phyloP scores from a whole-genome alignment of 1,284 basidiomycete species.

The Boletellus deceptivus region DNA sequence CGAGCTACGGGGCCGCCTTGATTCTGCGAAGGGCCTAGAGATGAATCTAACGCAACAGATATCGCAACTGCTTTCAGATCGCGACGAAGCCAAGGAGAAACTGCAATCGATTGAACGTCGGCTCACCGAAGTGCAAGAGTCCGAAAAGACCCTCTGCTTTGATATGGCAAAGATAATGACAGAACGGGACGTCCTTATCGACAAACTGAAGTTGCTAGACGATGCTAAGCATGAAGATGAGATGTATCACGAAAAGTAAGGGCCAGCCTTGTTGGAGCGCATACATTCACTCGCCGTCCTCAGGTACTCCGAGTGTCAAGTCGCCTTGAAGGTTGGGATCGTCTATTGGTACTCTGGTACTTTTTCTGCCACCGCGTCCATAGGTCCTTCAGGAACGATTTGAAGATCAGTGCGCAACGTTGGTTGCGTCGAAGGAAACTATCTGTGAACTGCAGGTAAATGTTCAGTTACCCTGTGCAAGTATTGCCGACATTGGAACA shows the following conservation, averaged over 20 bases:
- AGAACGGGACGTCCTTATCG: conserved; percentile 20
- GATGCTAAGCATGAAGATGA: conserved; percentile 21
- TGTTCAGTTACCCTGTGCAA: neutral
- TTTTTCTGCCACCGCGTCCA: neutral
- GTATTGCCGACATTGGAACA: conserved; percentile 1
- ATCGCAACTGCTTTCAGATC: conserved; percentile 25
- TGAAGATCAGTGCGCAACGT: conserved; percentile 52
- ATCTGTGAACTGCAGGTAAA: conserved; percentile 53
- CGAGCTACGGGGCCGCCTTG: conserved; percentile 31
- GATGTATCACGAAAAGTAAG: conserved; percentile 27
- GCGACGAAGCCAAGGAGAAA: conserved; percentile 22
- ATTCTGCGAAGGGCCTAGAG: conserved; percentile 26
- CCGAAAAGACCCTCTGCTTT: conserved; percentile 17
- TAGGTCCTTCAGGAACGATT: conserved; percentile 60
- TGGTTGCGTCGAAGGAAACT: conserved; percentile 52
- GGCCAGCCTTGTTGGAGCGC: neutral
- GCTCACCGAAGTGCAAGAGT: conserved; percentile 17
- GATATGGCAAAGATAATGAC: conserved; percentile 17
- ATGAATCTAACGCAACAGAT: conserved; percentile 29
- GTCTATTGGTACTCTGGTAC: neutral
- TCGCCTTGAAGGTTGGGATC: conserved; percentile 30
- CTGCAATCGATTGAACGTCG: conserved; percentile 14
- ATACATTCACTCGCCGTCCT: neutral
- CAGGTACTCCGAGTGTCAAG: conserved; percentile 30
- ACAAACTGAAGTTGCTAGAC: conserved; percentile 26